phyloP scores from a whole-genome alignment of 495 filamentous ascomycete genomes.

The Penicillium lagena region DNA sequence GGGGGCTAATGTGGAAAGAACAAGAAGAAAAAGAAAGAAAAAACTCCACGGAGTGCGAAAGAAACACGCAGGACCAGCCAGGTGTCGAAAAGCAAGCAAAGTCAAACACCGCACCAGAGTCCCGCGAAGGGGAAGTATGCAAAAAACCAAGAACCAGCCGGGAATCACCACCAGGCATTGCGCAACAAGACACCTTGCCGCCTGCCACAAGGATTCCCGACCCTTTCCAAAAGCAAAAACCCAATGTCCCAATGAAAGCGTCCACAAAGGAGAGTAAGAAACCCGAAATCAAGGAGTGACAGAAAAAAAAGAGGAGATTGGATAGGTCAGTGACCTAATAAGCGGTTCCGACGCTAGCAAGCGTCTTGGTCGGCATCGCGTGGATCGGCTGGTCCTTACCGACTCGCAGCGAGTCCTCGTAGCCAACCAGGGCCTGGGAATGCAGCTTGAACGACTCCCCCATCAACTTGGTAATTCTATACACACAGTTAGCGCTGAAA shows the following conservation, averaged over 20 bases:
- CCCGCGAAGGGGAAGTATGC: constrained; percentile 31
- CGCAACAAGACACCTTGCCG: constrained; percentile 28
- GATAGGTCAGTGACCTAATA: constrained; percentile 16
- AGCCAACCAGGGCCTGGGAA: constrained; percentile 86
- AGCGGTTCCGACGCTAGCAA: constrained; percentile 41
- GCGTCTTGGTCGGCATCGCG: constrained; percentile 39
- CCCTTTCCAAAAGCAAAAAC: background rate
- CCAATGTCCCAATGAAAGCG: constrained; percentile 30
- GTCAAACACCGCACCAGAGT: constrained; percentile 45
- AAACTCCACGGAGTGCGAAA: constrained; percentile 43
- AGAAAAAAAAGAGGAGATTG: constrained; percentile 12
- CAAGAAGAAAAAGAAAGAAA: constrained; percentile 11
- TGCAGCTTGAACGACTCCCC: constrained; percentile 97
- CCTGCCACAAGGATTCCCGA: constrained; percentile 16
- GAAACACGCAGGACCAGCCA: constrained; percentile 49
- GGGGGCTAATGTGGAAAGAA: constrained; percentile 19
- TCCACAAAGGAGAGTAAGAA: constrained; percentile 28
- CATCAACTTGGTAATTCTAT: constrained; percentile 93
- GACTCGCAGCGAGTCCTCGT: constrained; percentile 66
- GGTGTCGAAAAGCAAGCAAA: constrained; percentile 36
- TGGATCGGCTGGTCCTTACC: constrained; percentile 43
- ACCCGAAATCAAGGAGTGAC: constrained; percentile 8
- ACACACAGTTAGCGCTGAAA: constrained; percentile 38
- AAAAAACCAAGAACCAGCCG: constrained; percentile 21
- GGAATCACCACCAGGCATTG: constrained; percentile 33